phyloP scores from a whole-genome alignment of 2,329 filamentous ascomycete genomes.

The Arachnomyces sp. region DNA sequence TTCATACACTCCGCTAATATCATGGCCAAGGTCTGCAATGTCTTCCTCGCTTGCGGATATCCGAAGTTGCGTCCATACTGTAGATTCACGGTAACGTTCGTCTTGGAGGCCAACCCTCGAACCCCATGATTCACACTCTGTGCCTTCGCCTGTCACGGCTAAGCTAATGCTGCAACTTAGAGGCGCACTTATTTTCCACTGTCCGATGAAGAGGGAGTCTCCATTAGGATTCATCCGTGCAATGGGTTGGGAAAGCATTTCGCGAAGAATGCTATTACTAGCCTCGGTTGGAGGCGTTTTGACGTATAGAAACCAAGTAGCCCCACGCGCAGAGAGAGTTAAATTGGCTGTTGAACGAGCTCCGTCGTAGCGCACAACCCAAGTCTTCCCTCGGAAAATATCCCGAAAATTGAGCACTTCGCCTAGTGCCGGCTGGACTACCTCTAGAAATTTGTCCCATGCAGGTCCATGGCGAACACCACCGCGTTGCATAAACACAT shows the following conservation, averaged over 20 bases:
- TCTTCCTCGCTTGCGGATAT: constrained; percentile 29
- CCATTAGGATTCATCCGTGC: constrained; percentile 37
- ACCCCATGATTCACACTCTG: constrained; percentile 31
- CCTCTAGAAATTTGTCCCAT: constrained; percentile 9
- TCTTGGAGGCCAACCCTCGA: constrained; percentile 33
- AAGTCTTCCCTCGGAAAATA: constrained; percentile 28
- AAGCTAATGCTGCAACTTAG: constrained; percentile 27
- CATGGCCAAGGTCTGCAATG: constrained; percentile 21
- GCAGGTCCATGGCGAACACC: not conserved
- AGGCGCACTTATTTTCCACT: constrained; percentile 40
- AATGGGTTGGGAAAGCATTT: constrained; percentile 39
- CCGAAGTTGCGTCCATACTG: constrained; percentile 37
- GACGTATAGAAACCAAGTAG: constrained; percentile 45
- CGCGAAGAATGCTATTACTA: constrained; percentile 33
- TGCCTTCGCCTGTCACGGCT: constrained; percentile 28
- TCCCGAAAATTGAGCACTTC: constrained; percentile 26
- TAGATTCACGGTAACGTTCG: constrained; percentile 31
- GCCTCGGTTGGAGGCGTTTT: constrained; percentile 33
- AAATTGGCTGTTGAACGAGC: constrained; percentile 33
- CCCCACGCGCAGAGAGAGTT: constrained; percentile 19
- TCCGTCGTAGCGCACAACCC: constrained; percentile 39
- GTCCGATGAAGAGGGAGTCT: constrained; percentile 28
- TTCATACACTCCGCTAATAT: constrained; percentile 46
- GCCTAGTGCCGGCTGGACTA: constrained; percentile 19
- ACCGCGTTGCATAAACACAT: not conserved